Evolutionary conservation across 331 rosid genomes (phyloP).

Genomic region (Spiraea crenata): DNA sequence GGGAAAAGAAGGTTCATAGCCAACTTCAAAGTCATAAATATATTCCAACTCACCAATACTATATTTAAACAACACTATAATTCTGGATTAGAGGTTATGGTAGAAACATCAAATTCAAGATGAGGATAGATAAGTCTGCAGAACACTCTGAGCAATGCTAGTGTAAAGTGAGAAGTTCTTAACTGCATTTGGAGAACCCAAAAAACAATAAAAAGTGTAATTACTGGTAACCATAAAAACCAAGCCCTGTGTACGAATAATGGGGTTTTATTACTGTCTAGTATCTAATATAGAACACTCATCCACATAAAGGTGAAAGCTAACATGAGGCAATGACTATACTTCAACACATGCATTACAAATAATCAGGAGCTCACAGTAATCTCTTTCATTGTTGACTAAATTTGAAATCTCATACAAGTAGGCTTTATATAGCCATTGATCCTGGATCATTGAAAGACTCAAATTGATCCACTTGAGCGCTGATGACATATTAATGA

Average conservation of each 20-base stretch:
- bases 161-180: not conserved
- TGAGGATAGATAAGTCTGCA: not conserved
- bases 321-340: not conserved
- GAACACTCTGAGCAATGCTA: not conserved
- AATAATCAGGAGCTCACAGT: not conserved
- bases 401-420: not conserved
- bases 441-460: not conserved
- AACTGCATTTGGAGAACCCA: not conserved
- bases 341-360: not conserved
- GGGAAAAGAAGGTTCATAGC: not conserved
- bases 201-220: not conserved
- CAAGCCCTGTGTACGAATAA: not conserved
- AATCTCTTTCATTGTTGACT: not conserved
- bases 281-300: not conserved
- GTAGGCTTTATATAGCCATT: not conserved
- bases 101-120: not conserved
- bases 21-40: not conserved
- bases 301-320: not conserved
- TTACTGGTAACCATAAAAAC: too few species aligned
- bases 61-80: not conserved
- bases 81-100: not conserved
- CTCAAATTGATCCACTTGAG: not conserved
- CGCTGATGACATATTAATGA: not conserved
- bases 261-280: not conserved
- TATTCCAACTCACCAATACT: not conserved